phyloP scores from a whole-genome alignment of 169 alveolate genomes.

The Plasmodium ovale region DNA sequence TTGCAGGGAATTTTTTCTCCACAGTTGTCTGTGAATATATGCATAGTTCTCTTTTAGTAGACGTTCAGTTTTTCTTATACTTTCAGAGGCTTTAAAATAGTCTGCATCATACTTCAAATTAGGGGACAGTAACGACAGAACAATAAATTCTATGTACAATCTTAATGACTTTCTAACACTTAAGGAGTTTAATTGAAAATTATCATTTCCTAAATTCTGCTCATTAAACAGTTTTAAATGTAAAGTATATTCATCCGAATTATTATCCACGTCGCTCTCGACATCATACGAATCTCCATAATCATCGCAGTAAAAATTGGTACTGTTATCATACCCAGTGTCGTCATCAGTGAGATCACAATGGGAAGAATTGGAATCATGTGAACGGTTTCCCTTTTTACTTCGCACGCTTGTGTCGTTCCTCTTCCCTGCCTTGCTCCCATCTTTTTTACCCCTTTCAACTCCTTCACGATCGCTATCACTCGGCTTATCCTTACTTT shows the following conservation, averaged over 20 bases:
- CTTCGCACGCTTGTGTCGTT: neutral
- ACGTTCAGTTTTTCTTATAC: neutral
- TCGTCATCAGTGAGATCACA: constrained; percentile 6
- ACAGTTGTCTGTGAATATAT: constrained; percentile 27
- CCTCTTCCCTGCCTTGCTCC: neutral
- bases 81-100: constrained; percentile 43
- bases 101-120: constrained; percentile 32
- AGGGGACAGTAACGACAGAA: constrained; percentile 66
- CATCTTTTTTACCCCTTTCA: constrained; percentile 1
- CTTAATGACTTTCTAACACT: constrained; percentile 62
- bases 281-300: neutral
- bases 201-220: constrained; percentile 32
- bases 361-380: neutral
- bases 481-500: neutral
- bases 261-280: neutral
- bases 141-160: constrained; percentile 61
- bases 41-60: constrained; percentile 21
- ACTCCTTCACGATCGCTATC: neutral
- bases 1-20: constrained; percentile 30
- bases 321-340: neutral
- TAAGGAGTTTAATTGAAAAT: constrained; percentile 29
- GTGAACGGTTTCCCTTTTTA: neutral
- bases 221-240: constrained; percentile 58
- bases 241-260: constrained; percentile 46
- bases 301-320: constrained; percentile 2